phyloP scores from a whole-genome alignment of 768 basidiomycete species.

The Sarcodon aspratus region DNA sequence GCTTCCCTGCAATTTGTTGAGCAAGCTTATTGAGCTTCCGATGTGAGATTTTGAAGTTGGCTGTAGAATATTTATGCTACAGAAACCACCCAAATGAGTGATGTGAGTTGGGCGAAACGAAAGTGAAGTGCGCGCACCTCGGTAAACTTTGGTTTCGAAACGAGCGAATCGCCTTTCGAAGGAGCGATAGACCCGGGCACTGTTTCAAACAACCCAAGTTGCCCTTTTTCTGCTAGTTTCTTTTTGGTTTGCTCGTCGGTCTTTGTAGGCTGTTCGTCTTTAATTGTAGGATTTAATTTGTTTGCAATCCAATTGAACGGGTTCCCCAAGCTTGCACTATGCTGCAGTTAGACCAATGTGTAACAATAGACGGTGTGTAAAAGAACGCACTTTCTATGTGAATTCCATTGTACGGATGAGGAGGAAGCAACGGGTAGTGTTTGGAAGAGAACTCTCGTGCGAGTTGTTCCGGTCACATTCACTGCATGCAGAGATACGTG shows the following conservation, averaged over 20 bases:
- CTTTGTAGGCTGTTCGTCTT: slow-evolving; percentile 4
- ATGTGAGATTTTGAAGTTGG: slow-evolving; percentile 87
- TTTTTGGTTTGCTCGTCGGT: slow-evolving; percentile 28
- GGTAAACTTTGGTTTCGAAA: slow-evolving; percentile 11
- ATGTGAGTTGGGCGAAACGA: neutral
- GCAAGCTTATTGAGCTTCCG: slow-evolving; percentile 87
- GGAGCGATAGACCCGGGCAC: slow-evolving; percentile 3
- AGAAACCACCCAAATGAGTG: neutral
- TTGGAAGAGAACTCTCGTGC: slow-evolving; percentile 5
- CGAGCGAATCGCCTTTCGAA: neutral
- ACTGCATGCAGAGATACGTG: slow-evolving; percentile 7
- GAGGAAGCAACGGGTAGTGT: slow-evolving; percentile 4
- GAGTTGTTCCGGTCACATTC: neutral
- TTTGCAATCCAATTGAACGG: slow-evolving; percentile 49
- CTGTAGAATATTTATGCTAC: slow-evolving; percentile 90
- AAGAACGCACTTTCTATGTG: slow-evolving; percentile 33
- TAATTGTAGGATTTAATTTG: neutral
- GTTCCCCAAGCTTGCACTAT: slow-evolving; percentile 33
- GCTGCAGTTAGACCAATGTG: slow-evolving; percentile 6
- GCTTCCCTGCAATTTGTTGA: slow-evolving; percentile 79
- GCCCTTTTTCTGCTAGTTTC: slow-evolving; percentile 14
- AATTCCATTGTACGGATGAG: slow-evolving; percentile 21
- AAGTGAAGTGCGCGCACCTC: slow-evolving; percentile 10
- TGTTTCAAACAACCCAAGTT: slow-evolving; percentile 17
- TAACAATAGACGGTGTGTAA: neutral